Conservation (phyloP, 2,329 filamentous ascomycete genomes). For the Pyricularia sp. region DNA sequence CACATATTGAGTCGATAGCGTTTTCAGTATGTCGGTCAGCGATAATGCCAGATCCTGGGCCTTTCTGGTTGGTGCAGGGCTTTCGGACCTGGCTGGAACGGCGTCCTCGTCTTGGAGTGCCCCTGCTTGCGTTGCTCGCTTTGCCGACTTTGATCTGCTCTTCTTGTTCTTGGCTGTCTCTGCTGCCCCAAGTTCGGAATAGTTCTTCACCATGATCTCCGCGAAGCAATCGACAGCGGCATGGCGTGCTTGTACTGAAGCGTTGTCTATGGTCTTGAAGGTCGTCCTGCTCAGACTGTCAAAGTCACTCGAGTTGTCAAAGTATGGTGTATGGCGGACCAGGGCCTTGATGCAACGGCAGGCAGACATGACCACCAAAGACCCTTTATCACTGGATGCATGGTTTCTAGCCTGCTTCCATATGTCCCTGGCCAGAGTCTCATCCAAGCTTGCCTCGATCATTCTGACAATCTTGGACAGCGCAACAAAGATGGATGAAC, state of each 20-base stretch:
- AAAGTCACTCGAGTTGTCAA: slow-evolving; percentile 80
- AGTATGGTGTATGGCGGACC: slow-evolving; percentile 60
- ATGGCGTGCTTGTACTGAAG: slow-evolving; percentile 62
- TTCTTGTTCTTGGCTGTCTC: slow-evolving; percentile 51
- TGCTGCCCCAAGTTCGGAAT: slow-evolving; percentile 43
- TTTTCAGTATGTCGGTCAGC: slow-evolving; percentile 63
- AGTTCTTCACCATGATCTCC: slow-evolving; percentile 68
- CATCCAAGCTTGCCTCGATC: slow-evolving; percentile 66
- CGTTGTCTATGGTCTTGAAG: slow-evolving; percentile 77
- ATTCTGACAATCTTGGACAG: slow-evolving; percentile 65
- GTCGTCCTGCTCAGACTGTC: slow-evolving; percentile 72
- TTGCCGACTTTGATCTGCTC: slow-evolving; percentile 44
- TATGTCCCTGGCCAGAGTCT: slow-evolving; percentile 71
- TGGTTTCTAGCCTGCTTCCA: slow-evolving; percentile 83
- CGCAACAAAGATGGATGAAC: slow-evolving; percentile 63
- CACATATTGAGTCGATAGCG: slow-evolving; percentile 69
- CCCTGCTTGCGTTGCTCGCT: slow-evolving; percentile 45
- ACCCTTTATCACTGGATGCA: slow-evolving; percentile 67
- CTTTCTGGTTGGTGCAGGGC: slow-evolving; percentile 59
- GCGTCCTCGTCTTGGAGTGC: slow-evolving; percentile 64
- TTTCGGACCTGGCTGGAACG: slow-evolving; percentile 50
- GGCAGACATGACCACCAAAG: slow-evolving; percentile 64
- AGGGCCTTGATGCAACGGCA: slow-evolving; percentile 69
- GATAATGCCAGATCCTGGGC: slow-evolving; percentile 60
- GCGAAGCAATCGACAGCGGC: slow-evolving; percentile 78